A percentile compares a stretch with the other conserved stretches of the same genome.
Evolutionary conservation across 495 filamentous ascomycete species (phyloP).

Genomic region (Oleoguttula mirabilis): DNA sequence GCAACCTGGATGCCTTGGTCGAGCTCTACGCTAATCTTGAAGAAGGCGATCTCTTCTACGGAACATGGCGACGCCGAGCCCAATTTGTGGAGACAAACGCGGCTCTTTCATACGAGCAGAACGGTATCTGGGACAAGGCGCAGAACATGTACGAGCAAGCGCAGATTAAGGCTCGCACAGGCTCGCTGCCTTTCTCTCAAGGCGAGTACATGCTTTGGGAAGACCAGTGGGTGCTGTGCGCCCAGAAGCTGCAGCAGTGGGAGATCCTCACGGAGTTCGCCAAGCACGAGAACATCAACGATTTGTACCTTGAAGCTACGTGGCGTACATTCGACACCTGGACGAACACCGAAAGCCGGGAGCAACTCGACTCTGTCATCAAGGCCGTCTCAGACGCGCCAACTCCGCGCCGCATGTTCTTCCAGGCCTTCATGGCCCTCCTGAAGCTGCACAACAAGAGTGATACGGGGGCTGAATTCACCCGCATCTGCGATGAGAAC

Average conservation of each 20-base stretch:
- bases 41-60: slow-evolving; percentile 96
- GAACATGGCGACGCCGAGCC: slow-evolving; percentile 88
- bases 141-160: slow-evolving; percentile 92
- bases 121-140: slow-evolving; percentile 98
- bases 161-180: slow-evolving; percentile 91
- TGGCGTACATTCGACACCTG: slow-evolving; percentile 93
- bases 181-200: slow-evolving; percentile 84
- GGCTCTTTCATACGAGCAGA: slow-evolving; percentile 93
- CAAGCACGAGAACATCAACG: slow-evolving; percentile 98
- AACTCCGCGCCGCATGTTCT: slow-evolving; percentile 84
- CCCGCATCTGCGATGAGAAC: slow-evolving; percentile 80
- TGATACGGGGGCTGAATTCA: slow-evolving; percentile 70
- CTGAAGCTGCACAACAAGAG: slow-evolving; percentile 84
- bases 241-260: slow-evolving; percentile 98
- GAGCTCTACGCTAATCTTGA: slow-evolving; percentile 80
- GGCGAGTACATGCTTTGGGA: slow-evolving; percentile 99
- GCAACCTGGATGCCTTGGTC: slow-evolving; percentile 84
- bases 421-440: slow-evolving; percentile 94
- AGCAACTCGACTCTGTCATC: slow-evolving; percentile 79
- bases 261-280: slow-evolving; percentile 92
- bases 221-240: slow-evolving; percentile 96
- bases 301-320: slow-evolving; percentile 85
- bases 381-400: slow-evolving; percentile 95
- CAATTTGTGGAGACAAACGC: slow-evolving; percentile 95
- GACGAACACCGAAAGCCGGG: slow-evolving; percentile 70